phyloP scores from a whole-genome alignment of 164 flowering plant species.

The Akebia trifoliata region DNA sequence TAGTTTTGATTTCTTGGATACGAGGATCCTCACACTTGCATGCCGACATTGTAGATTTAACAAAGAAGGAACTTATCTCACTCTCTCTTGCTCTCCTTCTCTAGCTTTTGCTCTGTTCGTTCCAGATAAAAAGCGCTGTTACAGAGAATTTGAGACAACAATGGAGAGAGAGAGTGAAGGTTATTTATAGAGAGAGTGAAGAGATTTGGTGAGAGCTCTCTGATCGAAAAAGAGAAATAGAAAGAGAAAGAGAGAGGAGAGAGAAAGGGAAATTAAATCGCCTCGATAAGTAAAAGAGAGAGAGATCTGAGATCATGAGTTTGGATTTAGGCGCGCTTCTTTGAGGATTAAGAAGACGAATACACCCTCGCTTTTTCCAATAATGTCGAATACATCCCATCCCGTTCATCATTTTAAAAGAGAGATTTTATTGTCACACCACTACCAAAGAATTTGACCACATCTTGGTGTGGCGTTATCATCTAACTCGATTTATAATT shows the following conservation, averaged over 20 bases:
- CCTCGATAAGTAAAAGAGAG: not conserved
- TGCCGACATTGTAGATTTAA: slow-evolving; percentile 52
- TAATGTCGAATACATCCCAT: too few species aligned
- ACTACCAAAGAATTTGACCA: too few species aligned
- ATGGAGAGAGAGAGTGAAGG: not conserved
- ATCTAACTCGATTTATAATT: too few species aligned
- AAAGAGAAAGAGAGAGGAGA: not conserved
- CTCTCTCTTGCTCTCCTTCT: slow-evolving; percentile 7
- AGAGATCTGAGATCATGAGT: too few species aligned
- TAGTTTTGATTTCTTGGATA: slow-evolving; percentile 54
- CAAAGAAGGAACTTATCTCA: not conserved
- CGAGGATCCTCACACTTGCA: slow-evolving; percentile 59
- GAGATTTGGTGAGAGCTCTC: slow-evolving; percentile 2
- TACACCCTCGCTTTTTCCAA: not conserved
- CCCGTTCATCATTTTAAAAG: too few species aligned
- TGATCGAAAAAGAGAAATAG: not conserved
- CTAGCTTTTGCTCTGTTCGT: not conserved
- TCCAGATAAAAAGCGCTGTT: too few species aligned
- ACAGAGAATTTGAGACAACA: too few species aligned
- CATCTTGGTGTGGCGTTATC: too few species aligned
- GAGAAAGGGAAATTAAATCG: not conserved
- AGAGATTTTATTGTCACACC: too few species aligned
- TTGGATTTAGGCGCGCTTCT: not conserved
- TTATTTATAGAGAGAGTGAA: too few species aligned
- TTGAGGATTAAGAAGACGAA: not conserved